These are phyloP conservation scores for Meyerozyma smithsonii DNA, from an alignment of 1,139 yeast genomes.

Conservation along the genomic window DNA sequence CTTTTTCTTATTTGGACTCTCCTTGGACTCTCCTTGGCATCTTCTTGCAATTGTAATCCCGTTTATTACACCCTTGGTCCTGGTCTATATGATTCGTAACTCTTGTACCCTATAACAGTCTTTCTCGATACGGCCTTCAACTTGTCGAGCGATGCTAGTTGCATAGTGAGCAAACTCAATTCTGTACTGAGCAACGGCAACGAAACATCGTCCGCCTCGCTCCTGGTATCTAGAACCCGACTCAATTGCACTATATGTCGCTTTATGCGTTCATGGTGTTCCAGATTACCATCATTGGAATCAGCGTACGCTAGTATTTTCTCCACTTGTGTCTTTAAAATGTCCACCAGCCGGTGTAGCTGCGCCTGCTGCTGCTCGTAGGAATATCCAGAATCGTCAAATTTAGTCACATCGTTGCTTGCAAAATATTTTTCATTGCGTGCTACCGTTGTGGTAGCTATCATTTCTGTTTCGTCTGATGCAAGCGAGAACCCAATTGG, in stretches of 20 bases:
- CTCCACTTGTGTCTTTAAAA: slow-evolving; percentile 18
- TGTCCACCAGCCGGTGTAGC: slow-evolving; percentile 17
- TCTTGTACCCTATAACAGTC: slow-evolving; percentile 11
- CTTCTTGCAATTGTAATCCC: no score
- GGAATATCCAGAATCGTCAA: slow-evolving; percentile 7
- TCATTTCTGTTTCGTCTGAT: slow-evolving; percentile 21
- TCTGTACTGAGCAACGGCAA: slow-evolving; percentile 21
- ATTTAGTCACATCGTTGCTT: slow-evolving; percentile 3
- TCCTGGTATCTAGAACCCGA: slow-evolving; percentile 9
- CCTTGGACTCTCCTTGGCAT: no score
- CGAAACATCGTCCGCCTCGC: slow-evolving; percentile 5
- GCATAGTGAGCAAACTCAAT: slow-evolving; percentile 27
- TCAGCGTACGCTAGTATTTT: slow-evolving; percentile 18
- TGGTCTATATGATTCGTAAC: background rate
- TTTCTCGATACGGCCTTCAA: slow-evolving; percentile 18
- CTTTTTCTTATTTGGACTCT: no score
- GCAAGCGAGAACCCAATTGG: slow-evolving; percentile 13
- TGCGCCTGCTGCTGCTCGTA: slow-evolving; percentile 12
- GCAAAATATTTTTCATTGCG: slow-evolving; percentile 20
- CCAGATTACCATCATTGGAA: slow-evolving; percentile 5
- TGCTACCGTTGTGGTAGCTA: slow-evolving; percentile 24
- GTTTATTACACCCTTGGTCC: slow-evolving; percentile 1
- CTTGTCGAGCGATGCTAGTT: slow-evolving; percentile 21
- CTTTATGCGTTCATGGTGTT: slow-evolving; percentile 15
- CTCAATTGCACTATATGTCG: slow-evolving; percentile 23